These are phyloP conservation scores for Candida orba DNA, from an alignment of 805 yeast genomes.

Conservation along the genomic window DNA sequence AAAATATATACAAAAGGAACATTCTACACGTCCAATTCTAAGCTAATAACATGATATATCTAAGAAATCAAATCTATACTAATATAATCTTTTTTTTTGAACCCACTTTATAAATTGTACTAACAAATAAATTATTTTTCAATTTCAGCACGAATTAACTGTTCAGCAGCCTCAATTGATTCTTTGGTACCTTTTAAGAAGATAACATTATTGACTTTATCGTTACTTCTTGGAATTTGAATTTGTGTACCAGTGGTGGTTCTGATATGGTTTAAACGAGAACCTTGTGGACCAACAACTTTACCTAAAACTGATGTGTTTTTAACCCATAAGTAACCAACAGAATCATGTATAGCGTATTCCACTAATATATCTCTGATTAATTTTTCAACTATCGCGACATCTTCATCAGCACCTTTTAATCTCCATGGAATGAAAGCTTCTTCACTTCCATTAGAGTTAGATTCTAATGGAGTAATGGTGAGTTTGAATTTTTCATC, in stretches of 20 bases:
- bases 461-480: slow-evolving; percentile 27
- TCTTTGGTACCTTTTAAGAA: slow-evolving; percentile 54
- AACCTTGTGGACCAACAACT: slow-evolving; percentile 74
- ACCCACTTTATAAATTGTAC: no score
- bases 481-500: slow-evolving; percentile 39
- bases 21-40: background rate
- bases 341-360: slow-evolving; percentile 38
- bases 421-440: slow-evolving; percentile 59
- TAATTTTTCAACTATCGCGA: slow-evolving; percentile 43
- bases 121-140: slow-evolving; percentile 7
- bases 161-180: slow-evolving; percentile 44
- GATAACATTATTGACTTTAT: slow-evolving; percentile 45
- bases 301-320: slow-evolving; percentile 46
- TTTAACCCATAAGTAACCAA: slow-evolving; percentile 58
- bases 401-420: slow-evolving; percentile 42
- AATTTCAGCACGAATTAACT: slow-evolving; percentile 23
- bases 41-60: background rate
- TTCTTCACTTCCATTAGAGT: slow-evolving; percentile 15
- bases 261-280: slow-evolving; percentile 56
- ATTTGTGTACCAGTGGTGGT: slow-evolving; percentile 49
- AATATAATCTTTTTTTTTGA: background rate
- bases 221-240: slow-evolving; percentile 54
- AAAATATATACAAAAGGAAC: background rate
- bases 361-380: slow-evolving; percentile 43
- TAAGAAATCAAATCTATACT: background rate